phyloP scores from a whole-genome alignment of 2,329 filamentous ascomycete species.

The Aspergillus tubingensis region DNA sequence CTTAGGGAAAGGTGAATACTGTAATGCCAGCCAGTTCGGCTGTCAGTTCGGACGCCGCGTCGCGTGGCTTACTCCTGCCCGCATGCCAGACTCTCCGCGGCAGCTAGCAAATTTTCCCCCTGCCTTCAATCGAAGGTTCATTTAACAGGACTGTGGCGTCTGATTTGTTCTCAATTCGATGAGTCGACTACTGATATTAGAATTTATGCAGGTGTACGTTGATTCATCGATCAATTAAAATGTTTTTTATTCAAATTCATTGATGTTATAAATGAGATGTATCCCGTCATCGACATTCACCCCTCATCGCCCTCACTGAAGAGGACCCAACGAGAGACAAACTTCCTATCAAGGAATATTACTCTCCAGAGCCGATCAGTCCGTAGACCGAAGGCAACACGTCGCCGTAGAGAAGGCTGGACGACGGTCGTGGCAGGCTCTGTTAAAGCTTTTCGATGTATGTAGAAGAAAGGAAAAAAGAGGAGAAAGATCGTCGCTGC shows the following conservation, averaged over 20 bases:
- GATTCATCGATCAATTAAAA: background rate
- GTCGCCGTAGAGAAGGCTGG: constrained; percentile 59
- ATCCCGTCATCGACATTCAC: constrained; percentile 72
- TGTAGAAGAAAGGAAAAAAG: constrained; percentile 45
- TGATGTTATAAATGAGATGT: constrained; percentile 32
- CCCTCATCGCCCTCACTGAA: constrained; percentile 70
- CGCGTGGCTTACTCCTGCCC: no score
- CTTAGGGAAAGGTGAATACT: no score
- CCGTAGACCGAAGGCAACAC: constrained; percentile 66
- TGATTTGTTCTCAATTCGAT: no score
- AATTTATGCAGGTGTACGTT: background rate
- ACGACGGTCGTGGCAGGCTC: constrained; percentile 71
- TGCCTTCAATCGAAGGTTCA: no score
- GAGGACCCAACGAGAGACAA: constrained; percentile 68
- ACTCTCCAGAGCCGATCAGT: constrained; percentile 66
- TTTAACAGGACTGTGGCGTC: no score
- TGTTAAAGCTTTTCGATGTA: constrained; percentile 61
- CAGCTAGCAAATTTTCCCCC: no score
- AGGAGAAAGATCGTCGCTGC: constrained; percentile 11
- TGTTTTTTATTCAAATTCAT: background rate
- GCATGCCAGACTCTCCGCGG: no score
- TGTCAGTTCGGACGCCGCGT: no score
- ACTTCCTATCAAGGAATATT: constrained; percentile 69
- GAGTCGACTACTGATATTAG: background rate
- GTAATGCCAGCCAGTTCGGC: no score